Evolutionary conservation across 257 asterid genomes (phyloP).

Genomic region (Coffea canephora): DNA sequence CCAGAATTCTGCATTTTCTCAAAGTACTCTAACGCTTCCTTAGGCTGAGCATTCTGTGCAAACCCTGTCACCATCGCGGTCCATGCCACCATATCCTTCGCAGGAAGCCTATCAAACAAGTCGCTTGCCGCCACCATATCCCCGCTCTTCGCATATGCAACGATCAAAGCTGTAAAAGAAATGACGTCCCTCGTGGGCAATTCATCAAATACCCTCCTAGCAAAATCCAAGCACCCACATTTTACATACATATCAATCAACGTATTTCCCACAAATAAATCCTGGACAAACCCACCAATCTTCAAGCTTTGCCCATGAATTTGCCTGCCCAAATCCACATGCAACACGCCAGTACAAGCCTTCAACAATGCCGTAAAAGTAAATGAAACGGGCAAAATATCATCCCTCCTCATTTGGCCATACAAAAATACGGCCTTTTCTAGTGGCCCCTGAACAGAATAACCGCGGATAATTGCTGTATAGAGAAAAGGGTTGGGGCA

Average conservation of each 20-base stretch:
- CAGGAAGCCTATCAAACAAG: slow-evolving; percentile 51
- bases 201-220: slow-evolving; percentile 74
- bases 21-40: slow-evolving; percentile 63
- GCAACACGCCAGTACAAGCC: slow-evolving; percentile 35
- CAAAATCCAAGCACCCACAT: slow-evolving; percentile 55
- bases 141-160: slow-evolving; percentile 58
- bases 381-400: slow-evolving; percentile 62
- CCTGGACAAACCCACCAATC: slow-evolving; percentile 62
- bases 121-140: slow-evolving; percentile 50
- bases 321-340: slow-evolving; percentile 50
- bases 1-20: slow-evolving; percentile 62
- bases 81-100: slow-evolving; percentile 82
- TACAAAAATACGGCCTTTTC: slow-evolving; percentile 49
- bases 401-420: slow-evolving; percentile 51
- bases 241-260: slow-evolving; percentile 67
- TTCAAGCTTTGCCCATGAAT: slow-evolving; percentile 66
- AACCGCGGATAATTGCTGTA: slow-evolving; percentile 75
- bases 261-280: slow-evolving; percentile 53
- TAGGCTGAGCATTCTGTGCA: slow-evolving; percentile 64
- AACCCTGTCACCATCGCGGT: slow-evolving; percentile 83
- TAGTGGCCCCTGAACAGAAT: slow-evolving; percentile 37
- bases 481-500: slow-evolving; percentile 68
- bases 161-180: slow-evolving; percentile 67
- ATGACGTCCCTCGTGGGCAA: slow-evolving; percentile 64
- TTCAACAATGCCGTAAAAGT: slow-evolving; percentile 66